These are phyloP conservation scores for Monoraphidium neglectum DNA, from an alignment of 139 green algal genomes.

Conservation along the genomic window DNA sequence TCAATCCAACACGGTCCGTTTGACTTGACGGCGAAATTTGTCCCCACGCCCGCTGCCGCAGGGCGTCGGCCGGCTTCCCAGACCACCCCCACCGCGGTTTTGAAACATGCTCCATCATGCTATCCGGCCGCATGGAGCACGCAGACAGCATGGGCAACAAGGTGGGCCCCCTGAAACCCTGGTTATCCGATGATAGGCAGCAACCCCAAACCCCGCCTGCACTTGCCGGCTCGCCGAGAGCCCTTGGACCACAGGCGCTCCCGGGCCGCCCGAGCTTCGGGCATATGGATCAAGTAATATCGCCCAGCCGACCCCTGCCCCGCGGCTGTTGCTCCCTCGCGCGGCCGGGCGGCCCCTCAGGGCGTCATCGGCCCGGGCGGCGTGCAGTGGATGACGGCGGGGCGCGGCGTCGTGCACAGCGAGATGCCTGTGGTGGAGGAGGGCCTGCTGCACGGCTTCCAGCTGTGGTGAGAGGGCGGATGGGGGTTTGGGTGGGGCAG, in stretches of 20 bases:
- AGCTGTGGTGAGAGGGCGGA: constrained; percentile 73
- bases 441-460: constrained; percentile 83
- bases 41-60: neutral
- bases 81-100: constrained; percentile 89
- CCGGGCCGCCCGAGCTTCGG: no score
- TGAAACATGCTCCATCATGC: constrained; percentile 93
- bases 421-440: constrained; percentile 78
- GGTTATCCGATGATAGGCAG: neutral
- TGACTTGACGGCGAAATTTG: no score
- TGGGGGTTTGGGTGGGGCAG: neutral
- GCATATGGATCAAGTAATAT: neutral
- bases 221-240: no score
- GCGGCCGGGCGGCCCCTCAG: constrained; percentile 34
- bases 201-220: no score
- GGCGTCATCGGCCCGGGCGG: constrained; percentile 83
- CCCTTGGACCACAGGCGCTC: no score
- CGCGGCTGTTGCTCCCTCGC: neutral
- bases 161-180: constrained; percentile 10
- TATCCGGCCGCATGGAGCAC: constrained; percentile 86
- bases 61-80: constrained; percentile 77
- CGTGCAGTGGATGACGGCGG: constrained; percentile 92
- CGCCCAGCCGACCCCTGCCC: neutral
- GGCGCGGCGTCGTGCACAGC: constrained; percentile 78
- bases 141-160: constrained; percentile 80
- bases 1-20: no score